Base-by-base conservation (phyloP, 176 grass and related monocot species). In the Eleusine indica region DNA sequence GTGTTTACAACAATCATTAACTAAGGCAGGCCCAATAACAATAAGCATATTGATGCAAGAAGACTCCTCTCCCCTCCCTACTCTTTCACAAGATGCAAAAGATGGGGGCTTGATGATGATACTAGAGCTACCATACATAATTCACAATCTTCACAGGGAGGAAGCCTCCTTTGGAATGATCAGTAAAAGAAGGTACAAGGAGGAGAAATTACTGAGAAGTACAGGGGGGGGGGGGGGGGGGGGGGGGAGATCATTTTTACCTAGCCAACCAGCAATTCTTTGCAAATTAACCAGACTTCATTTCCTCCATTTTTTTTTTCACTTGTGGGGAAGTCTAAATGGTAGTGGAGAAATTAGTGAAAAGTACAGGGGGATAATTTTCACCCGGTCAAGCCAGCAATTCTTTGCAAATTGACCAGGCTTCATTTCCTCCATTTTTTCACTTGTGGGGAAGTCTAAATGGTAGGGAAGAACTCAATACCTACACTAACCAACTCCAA, bases 401-500 rank as follows among this genome's bases (percentile, higher is more conserved):
- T 84, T 76, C 51, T 42, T 73, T 87, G 62, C 69, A 75, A 68
- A 68, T 75, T 74, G 70, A 78, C 64, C 75, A 76, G 63, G 80
- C 29, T 89, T 22, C 71, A 65, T 37, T 64, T 82, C 66, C 84
- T 70, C 25, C 51, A 35, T 61, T 83, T 74, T 61, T 52, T 78
- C 47, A 78, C 57, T 41, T 11, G 37, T 5, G 49, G 78, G 66
- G n/a, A 74, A 65, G 41, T 73, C 67, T 30, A 86, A 79, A 83
- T 79, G 41, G 68, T 63, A 52, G 52, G 69, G 32, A 17, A 71
- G 61, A 71, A 71, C 70, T 84, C 80, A 78, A 60, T 74, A 83
- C n/a, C 83, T 90, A 74, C 49, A 37, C 80, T 84, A 76, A 84
- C 40, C 22, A 87, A 64, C 53, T 71, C 71, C 76, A 71, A 87